Percentiles rank a stretch among this genome's conserved stretches.
Conservation (phyloP, 805 yeast species). For the Ogataea trehaloabstinens region DNA sequence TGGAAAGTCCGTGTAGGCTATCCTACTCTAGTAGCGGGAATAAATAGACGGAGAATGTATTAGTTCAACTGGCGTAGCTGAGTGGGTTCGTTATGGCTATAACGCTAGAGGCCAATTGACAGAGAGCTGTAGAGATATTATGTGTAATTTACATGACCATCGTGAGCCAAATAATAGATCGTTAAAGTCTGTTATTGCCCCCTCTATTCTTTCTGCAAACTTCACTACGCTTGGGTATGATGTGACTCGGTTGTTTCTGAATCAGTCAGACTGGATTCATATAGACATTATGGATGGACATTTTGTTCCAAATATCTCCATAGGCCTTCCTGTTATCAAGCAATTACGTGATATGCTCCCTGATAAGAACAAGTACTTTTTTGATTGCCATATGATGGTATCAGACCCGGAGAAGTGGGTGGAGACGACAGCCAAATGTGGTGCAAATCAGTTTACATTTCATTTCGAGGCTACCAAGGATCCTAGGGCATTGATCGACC, state of each 20-base stretch:
- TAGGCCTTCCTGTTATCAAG: slow-evolving; percentile 63
- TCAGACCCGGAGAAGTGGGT: slow-evolving; percentile 92
- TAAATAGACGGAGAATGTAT: too few relatives aligned
- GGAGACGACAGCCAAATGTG: slow-evolving; percentile 84
- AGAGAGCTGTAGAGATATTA: too few relatives aligned
- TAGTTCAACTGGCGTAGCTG: too few relatives aligned
- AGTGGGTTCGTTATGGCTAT: too few relatives aligned
- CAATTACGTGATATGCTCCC: slow-evolving; percentile 32
- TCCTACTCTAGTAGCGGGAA: too few relatives aligned
- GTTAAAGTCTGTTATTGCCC: slow-evolving; percentile 78
- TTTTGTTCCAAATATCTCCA: slow-evolving; percentile 92
- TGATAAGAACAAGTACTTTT: slow-evolving; percentile 37
- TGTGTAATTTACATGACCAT: not conserved
- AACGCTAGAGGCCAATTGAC: too few relatives aligned
- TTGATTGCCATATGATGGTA: slow-evolving; percentile 99
- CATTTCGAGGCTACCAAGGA: slow-evolving; percentile 91
- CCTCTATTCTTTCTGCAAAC: slow-evolving; percentile 89
- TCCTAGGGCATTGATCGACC: slow-evolving; percentile 68
- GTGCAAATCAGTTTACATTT: slow-evolving; percentile 95
- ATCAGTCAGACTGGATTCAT: slow-evolving; percentile 95
- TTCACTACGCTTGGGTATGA: slow-evolving; percentile 86
- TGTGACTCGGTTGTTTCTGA: slow-evolving; percentile 72
- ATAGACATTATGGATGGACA: slow-evolving; percentile 98
- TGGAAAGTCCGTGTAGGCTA: too few relatives aligned
- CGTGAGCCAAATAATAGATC: slow-evolving; percentile 48